Conservation (phyloP, 1,284 basidiomycete genomes). For the Ganoderma lucidum region DNA sequence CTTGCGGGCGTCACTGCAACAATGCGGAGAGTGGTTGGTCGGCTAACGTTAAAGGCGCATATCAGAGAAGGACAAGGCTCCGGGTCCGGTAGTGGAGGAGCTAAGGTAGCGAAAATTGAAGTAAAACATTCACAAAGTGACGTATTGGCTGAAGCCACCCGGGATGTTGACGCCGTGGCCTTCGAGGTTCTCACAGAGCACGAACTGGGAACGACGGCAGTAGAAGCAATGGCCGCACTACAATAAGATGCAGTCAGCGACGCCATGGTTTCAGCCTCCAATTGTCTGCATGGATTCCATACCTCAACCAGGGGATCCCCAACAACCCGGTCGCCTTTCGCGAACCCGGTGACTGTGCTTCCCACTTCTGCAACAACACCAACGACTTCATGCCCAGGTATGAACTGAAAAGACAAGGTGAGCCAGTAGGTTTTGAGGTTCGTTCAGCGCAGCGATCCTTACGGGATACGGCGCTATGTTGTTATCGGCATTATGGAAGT, state of each 20-base stretch:
- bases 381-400: conserved; percentile 85
- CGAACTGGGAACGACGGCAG: conserved; percentile 76
- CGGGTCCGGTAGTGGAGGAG: no score
- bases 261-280: conserved; percentile 4
- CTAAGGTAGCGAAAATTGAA: background rate
- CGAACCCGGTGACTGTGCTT: conserved; percentile 73
- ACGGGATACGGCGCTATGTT: background rate
- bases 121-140: conserved; percentile 61
- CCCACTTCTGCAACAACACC: conserved; percentile 75
- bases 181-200: conserved; percentile 82
- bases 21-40: background rate
- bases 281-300: conserved; percentile 31
- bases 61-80: no score
- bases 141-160: conserved; percentile 89
- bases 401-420: conserved; percentile 50
- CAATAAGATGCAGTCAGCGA: background rate
- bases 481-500: background rate
- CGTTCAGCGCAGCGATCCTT: conserved; percentile 3
- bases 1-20: conserved; percentile 65
- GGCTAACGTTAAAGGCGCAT: no score
- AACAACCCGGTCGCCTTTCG: conserved; percentile 79
- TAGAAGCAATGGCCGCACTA: conserved; percentile 85
- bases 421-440: background rate
- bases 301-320: conserved; percentile 74
- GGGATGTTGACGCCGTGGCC: conserved; percentile 73